These are phyloP conservation scores for Tulasnella sp. DNA, from an alignment of 768 basidiomycete genomes.

Conservation along the genomic window DNA sequence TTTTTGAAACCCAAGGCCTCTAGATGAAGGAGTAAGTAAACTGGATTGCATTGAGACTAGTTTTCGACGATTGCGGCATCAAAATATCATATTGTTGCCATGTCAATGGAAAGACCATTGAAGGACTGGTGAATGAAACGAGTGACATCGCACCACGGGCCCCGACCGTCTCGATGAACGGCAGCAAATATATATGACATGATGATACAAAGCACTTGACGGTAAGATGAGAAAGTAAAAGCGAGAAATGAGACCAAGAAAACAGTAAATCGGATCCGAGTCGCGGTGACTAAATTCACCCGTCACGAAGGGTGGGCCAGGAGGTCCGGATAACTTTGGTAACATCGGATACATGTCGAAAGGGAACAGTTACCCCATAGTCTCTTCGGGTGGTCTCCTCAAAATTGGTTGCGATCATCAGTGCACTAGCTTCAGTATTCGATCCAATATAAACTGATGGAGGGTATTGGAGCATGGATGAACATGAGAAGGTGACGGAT, in stretches of 20 bases:
- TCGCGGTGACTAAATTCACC: not conserved
- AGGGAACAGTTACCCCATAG: not conserved
- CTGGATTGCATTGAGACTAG: too few species aligned
- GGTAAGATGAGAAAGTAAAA: not conserved
- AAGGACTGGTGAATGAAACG: not conserved
- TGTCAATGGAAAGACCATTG: not conserved
- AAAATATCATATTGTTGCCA: too few species aligned
- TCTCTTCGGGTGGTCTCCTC: not conserved
- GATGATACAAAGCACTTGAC: not conserved
- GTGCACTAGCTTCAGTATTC: not conserved
- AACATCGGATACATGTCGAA: not conserved
- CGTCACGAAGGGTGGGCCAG: not conserved
- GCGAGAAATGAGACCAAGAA: not conserved
- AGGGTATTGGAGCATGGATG: too few species aligned
- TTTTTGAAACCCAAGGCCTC: too few species aligned
- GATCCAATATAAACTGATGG: not conserved
- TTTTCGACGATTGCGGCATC: too few species aligned
- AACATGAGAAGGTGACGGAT: too few species aligned
- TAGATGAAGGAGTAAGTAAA: too few species aligned
- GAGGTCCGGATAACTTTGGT: not conserved
- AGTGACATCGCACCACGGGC: not conserved
- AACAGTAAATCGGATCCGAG: too few species aligned
- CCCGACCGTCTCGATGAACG: not conserved
- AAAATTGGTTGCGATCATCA: not conserved
- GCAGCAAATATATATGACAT: not conserved